Evolutionary conservation across 257 asterid species (phyloP), one percentile per base, ranked within the genome.

Genomic region (Linaria vulgaris): DNA sequence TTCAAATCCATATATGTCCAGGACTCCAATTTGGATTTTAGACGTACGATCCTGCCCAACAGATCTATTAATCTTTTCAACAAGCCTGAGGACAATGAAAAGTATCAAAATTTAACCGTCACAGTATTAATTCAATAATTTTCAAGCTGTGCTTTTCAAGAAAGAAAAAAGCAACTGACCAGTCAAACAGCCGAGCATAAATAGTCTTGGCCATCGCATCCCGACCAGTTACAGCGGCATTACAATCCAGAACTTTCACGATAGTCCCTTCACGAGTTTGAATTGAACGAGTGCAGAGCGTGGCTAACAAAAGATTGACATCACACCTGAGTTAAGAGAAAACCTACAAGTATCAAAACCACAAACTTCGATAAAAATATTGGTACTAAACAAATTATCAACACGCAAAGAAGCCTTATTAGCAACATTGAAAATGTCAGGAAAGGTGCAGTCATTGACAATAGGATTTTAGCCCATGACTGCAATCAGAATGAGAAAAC

Each of bases 1-100:
- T 71, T 94, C 99, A 81, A 94, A 94, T 66, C 99, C 99, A 79
- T 94, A 94, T 31, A 94, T 94, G 76, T 94, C 99, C 76, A 94
- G 74, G 61, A 94, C 99, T 63, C 99, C 99, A 72, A 94, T 85
- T 72, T 84, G 95, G 25, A 87, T 78, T 85, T 69, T 86, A 38
- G 99, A 94, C 70, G 90, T 80, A 41, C 57, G 84, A 81, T 94
- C 99, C 80, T 94, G 99, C 65, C 99, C 99, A 71, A 94, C 99
- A 59, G 99, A 90, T 77, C 84, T 73, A 70, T 94, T 94, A 64
- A 94, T 82, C 81, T 85, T 94, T 41, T 94, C 96, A 71, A 94
- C 99, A 74, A 94, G 96, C 99, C 99, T 94, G 90, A 63, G 34
- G 80, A 77, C 69, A 75, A 23, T 17, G 3, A 60, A 74, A 34